A percentile compares a stretch with the other conserved stretches of the same genome.
These are phyloP conservation scores for Kandelia obovata DNA, from an alignment of 345 rosid species.

Conservation along the genomic window DNA sequence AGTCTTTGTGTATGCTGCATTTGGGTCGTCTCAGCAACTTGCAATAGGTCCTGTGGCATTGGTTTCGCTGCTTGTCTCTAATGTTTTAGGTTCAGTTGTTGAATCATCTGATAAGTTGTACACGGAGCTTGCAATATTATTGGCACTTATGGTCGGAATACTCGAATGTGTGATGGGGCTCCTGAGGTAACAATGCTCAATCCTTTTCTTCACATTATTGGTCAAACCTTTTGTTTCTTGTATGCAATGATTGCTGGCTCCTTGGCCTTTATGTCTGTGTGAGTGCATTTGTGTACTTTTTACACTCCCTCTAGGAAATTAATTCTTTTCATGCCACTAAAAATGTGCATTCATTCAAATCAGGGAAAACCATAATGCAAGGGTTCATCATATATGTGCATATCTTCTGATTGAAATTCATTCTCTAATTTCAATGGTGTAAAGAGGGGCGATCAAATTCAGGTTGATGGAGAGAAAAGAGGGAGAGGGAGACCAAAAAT, in stretches of 20 bases:
- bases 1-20: slow-evolving; percentile 74
- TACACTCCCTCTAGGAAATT: background rate
- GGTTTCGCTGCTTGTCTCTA: slow-evolving; percentile 96
- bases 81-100: slow-evolving; percentile 62
- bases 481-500: too few relatives aligned
- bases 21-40: slow-evolving; percentile 97
- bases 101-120: slow-evolving; percentile 66
- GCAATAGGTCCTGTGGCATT: slow-evolving; percentile 99
- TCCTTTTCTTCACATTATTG: slow-evolving; percentile 1
- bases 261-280: background rate
- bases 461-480: too few relatives aligned
- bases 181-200: slow-evolving; percentile 52
- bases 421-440: slow-evolving; percentile 3
- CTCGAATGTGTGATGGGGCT: slow-evolving; percentile 90
- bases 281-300: background rate
- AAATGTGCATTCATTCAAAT: slow-evolving; percentile 10
- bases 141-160: slow-evolving; percentile 93
- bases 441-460: too few relatives aligned
- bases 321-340: background rate
- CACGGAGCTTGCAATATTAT: slow-evolving; percentile 85
- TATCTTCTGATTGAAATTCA: background rate
- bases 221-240: background rate
- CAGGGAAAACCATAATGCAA: background rate
- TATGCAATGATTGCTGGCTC: background rate
- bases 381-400: background rate